Percentiles rank a stretch among this genome's conserved stretches.
phyloP scores from a whole-genome alignment of 768 basidiomycete genomes.

The Naganishia antarctica region DNA sequence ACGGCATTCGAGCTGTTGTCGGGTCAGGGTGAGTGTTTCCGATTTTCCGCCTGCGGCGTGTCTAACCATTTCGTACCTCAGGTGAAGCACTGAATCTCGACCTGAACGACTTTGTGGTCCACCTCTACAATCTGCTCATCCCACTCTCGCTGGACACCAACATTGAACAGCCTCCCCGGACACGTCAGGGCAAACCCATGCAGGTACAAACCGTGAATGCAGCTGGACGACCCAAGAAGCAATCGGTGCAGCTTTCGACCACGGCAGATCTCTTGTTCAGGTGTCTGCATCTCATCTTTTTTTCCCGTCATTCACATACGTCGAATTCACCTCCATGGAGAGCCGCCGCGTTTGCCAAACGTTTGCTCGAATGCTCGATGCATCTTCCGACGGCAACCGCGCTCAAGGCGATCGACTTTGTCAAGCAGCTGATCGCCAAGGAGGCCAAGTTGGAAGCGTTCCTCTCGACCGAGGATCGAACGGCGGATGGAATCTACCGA shows the following conservation, averaged over 20 bases:
- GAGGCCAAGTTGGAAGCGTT: conserved; percentile 78
- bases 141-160: conserved; percentile 65
- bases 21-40: conserved; percentile 81
- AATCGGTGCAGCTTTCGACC: conserved; percentile 37
- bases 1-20: conserved; percentile 96
- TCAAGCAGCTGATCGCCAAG: conserved; percentile 64
- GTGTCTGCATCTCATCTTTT: conserved; percentile 74
- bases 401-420: conserved; percentile 68
- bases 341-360: conserved; percentile 86
- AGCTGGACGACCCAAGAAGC: conserved; percentile 27
- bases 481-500: conserved; percentile 75
- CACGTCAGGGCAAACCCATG: conserved; percentile 25
- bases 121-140: conserved; percentile 75
- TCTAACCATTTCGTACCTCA: conserved; percentile 44
- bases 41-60: no score
- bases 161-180: conserved; percentile 57
- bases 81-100: conserved; percentile 98
- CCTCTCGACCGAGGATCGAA: conserved; percentile 78
- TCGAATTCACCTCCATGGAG: conserved; percentile 62
- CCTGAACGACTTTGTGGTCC: conserved; percentile 77
- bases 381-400: conserved; percentile 70
- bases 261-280: conserved; percentile 70
- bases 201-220: conserved; percentile 29
- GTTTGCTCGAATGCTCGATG: conserved; percentile 72
- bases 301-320: conserved; percentile 60